Evolutionary conservation across 1,284 basidiomycete genomes (phyloP).

Genomic region (Gymnopus androsaceus): DNA sequence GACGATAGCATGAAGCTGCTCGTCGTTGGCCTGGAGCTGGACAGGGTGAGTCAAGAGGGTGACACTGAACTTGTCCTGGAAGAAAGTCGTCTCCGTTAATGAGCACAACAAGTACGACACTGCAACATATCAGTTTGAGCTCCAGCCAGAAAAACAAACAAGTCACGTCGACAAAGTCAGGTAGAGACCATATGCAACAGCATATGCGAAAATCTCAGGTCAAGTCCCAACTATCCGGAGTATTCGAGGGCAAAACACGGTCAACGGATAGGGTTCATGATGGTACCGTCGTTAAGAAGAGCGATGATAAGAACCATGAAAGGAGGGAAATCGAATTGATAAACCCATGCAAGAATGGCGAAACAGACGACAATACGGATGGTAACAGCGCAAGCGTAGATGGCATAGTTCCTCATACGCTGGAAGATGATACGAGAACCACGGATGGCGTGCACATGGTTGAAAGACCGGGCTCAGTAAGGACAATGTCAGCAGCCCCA

Average conservation of each 20-base stretch:
- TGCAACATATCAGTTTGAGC: slow-evolving; percentile 33
- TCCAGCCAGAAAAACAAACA: slow-evolving; percentile 1
- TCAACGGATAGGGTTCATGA: slow-evolving; percentile 99
- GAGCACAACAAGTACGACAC: slow-evolving; percentile 79
- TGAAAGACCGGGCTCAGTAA: slow-evolving; percentile 94
- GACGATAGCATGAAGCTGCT: slow-evolving; percentile 76
- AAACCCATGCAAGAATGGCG: slow-evolving; percentile 92
- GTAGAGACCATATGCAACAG: slow-evolving; percentile 93
- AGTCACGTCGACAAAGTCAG: slow-evolving; percentile 86
- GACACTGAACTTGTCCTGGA: slow-evolving; percentile 87
- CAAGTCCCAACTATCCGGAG: slow-evolving; percentile 94
- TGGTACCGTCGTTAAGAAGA: slow-evolving; percentile 95
- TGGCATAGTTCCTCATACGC: slow-evolving; percentile 96
- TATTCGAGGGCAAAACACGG: slow-evolving; percentile 90
- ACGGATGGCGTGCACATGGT: slow-evolving; percentile 97
- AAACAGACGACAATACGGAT: slow-evolving; percentile 99
- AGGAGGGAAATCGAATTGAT: slow-evolving; percentile 97
- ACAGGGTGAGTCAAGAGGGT: slow-evolving; percentile 51
- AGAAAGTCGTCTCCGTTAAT: slow-evolving; percentile 90
- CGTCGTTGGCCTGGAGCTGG: slow-evolving; percentile 74
- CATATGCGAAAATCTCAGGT: slow-evolving; percentile 95
- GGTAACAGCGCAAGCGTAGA: slow-evolving; percentile 90
- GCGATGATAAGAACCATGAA: slow-evolving; percentile 99
- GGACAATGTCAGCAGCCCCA: slow-evolving; percentile 93
- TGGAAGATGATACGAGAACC: slow-evolving; percentile 97